Percentiles rank a stretch among this genome's conserved stretches.
phyloP scores from a whole-genome alignment of 75 land plant genomes.

The Pseudotsuga menziesii region DNA sequence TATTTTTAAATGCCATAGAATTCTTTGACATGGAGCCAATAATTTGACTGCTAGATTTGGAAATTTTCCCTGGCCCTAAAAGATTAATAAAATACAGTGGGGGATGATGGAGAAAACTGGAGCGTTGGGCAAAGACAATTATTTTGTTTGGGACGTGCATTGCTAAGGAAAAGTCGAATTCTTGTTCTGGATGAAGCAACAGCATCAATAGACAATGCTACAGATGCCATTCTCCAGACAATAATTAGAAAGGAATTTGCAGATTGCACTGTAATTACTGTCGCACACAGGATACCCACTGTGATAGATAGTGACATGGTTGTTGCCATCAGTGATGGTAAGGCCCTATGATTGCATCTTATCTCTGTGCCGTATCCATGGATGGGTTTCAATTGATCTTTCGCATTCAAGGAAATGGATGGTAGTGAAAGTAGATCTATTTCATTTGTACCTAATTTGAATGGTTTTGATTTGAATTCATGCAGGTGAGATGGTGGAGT shows the following conservation, averaged over 20 bases:
- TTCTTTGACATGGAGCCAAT: neutral
- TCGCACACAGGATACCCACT: slow-evolving; percentile 46
- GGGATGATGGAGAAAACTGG: slow-evolving; percentile 33
- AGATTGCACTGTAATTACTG: slow-evolving; percentile 39
- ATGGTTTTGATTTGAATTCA: neutral
- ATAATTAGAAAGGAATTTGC: slow-evolving; percentile 24
- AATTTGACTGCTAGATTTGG: no score
- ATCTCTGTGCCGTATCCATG: neutral
- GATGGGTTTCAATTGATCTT: neutral
- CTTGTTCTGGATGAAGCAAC: slow-evolving; percentile 38
- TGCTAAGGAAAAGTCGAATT: slow-evolving; percentile 27
- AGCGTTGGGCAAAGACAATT: slow-evolving; percentile 35
- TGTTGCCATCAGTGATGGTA: slow-evolving; percentile 37
- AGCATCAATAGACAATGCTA: no score
- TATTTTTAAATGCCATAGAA: neutral
- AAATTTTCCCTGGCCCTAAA: no score
- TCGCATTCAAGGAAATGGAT: neutral
- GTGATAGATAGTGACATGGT: slow-evolving; percentile 42
- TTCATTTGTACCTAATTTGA: neutral
- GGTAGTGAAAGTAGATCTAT: neutral
- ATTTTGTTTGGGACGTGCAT: slow-evolving; percentile 30
- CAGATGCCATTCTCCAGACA: slow-evolving; percentile 22
- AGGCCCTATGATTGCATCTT: neutral
- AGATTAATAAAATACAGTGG: slow-evolving; percentile 15
- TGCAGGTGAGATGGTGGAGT: slow-evolving; percentile 79